Evolutionary conservation across 805 yeast species (phyloP).

Genomic region (Wickerhamomyces canadensis): DNA sequence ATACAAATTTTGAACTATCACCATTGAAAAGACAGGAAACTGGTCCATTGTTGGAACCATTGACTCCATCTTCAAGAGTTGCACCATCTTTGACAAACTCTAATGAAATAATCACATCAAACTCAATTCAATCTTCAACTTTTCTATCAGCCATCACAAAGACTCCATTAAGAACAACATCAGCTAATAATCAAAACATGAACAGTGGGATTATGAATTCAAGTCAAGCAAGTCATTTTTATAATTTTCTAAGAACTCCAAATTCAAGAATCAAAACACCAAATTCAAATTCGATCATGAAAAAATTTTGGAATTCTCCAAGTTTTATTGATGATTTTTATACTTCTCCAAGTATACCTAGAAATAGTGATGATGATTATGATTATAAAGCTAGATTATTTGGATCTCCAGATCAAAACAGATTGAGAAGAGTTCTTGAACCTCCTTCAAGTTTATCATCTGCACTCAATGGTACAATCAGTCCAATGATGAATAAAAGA

Average conservation of each 20-base stretch:
- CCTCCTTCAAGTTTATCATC: neutral
- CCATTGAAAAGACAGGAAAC: conserved; percentile 54
- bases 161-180: conserved; percentile 29
- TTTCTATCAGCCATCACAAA: conserved; percentile 25
- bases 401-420: conserved; percentile 31
- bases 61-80: conserved; percentile 44
- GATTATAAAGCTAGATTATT: conserved; percentile 20
- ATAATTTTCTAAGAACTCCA: conserved; percentile 26
- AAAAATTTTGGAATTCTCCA: conserved; percentile 61
- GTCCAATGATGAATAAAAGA: neutral
- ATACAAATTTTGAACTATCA: conserved; percentile 56
- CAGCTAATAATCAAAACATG: conserved; percentile 12
- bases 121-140: neutral
- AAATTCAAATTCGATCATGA: conserved; percentile 34
- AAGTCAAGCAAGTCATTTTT: conserved; percentile 10
- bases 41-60: conserved; percentile 62
- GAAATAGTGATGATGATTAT: conserved; percentile 25
- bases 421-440: conserved; percentile 4
- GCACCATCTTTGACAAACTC: conserved; percentile 13
- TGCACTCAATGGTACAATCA: neutral
- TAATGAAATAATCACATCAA: conserved; percentile 3
- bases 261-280: conserved; percentile 24
- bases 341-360: conserved; percentile 39
- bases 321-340: conserved; percentile 63
- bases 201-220: conserved; percentile 8